Percentiles rank a stretch among this genome's conserved stretches.
Evolutionary conservation across 768 basidiomycete genomes (phyloP).

Genomic region (Wakefieldia striispora): DNA sequence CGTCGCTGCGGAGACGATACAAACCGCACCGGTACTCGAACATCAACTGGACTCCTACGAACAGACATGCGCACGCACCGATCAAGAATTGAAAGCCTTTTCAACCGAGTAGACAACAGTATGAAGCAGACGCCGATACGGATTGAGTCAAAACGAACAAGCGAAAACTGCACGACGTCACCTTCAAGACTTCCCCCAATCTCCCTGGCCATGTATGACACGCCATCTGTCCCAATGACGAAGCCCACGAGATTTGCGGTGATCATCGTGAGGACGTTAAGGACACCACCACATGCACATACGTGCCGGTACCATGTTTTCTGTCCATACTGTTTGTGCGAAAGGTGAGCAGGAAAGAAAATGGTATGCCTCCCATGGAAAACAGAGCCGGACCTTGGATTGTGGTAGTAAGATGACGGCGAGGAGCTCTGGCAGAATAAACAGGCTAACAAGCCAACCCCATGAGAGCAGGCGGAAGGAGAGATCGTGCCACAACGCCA

Average conservation of each 20-base stretch:
- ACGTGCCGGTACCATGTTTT: slow-evolving; percentile 82
- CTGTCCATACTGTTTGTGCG: slow-evolving; percentile 55
- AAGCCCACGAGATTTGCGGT: slow-evolving; percentile 93
- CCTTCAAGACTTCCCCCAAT: slow-evolving; percentile 69
- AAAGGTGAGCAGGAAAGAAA: slow-evolving; percentile 1
- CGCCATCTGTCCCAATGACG: slow-evolving; percentile 84
- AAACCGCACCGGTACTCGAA: slow-evolving; percentile 84
- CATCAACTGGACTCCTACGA: slow-evolving; percentile 87
- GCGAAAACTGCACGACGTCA: slow-evolving; percentile 23
- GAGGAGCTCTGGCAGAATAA: slow-evolving; percentile 82
- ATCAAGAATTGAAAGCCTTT: slow-evolving; percentile 67
- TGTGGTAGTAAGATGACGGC: slow-evolving; percentile 60
- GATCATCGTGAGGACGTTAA: slow-evolving; percentile 89
- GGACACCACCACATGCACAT: slow-evolving; percentile 76
- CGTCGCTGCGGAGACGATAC: neutral
- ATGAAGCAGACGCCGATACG: neutral
- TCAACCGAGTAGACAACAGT: neutral
- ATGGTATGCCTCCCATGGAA: neutral
- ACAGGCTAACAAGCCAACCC: slow-evolving; percentile 94
- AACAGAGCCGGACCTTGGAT: slow-evolving; percentile 48
- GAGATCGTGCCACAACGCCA: slow-evolving; percentile 96
- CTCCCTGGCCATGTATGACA: slow-evolving; percentile 59
- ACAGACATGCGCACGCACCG: slow-evolving; percentile 60
- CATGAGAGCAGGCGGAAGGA: slow-evolving; percentile 85
- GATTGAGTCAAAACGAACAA: too few relatives aligned